Conservation (phyloP, 768 basidiomycete species). For the Rhodotorula diobovata region DNA sequence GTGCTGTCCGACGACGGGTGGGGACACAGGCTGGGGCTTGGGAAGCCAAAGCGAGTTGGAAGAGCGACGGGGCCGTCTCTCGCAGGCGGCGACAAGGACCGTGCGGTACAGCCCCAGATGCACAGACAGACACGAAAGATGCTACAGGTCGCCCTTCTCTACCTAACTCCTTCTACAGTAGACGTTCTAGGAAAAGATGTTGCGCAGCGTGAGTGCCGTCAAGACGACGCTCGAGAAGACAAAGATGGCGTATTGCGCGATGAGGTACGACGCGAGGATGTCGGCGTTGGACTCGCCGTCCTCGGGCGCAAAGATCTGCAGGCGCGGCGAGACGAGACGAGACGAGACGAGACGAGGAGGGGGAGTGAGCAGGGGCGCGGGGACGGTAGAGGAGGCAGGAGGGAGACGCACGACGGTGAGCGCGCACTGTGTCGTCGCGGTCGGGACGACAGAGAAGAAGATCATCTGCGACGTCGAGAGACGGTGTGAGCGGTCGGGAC, state of each 20-base stretch:
- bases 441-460: conserved; percentile 11
- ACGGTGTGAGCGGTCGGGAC: no score
- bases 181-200: conserved; percentile 45
- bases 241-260: conserved; percentile 53
- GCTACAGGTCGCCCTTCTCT: no score
- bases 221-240: conserved; percentile 49
- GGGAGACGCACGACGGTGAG: conserved; percentile 1
- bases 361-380: no score
- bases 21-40: no score
- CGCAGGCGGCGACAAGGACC: no score
- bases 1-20: no score
- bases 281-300: conserved; percentile 4
- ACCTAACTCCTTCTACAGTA: no score
- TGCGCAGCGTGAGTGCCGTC: conserved; percentile 49
- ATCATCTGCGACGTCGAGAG: background rate
- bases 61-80: no score
- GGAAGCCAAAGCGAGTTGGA: no score
- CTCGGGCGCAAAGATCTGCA: conserved; percentile 53
- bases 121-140: no score
- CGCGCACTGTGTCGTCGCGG: conserved; percentile 12
- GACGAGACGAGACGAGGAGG: conserved; percentile 48
- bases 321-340: background rate
- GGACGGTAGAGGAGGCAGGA: background rate
- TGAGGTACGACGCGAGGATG: background rate
- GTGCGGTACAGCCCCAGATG: no score